Base-by-base conservation (phyloP, 306 rosid species). In the Quercus agrifolia region DNA sequence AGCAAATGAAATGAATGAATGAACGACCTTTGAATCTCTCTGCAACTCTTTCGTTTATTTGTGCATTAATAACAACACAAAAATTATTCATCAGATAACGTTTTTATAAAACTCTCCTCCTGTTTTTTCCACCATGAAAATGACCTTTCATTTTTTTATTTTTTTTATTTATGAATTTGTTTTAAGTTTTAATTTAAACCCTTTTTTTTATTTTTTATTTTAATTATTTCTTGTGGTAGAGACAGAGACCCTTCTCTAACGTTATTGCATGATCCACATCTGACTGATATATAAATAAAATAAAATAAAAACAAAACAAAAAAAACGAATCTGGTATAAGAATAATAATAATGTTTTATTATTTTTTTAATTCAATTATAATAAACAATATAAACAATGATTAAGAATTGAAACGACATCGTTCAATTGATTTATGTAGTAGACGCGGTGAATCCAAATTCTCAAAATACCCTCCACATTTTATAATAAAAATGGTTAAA, bases 211-310 rank as follows among this genome's bases (percentile, higher is more conserved):
- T 64, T 63, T 23, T 20, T 27, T 57, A 8, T 17, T 52, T 56
- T 55, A 23, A 3, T 25, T 6, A 49, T 81, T 76, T 64, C 68
- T 23, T 71, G 88, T 74, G 88, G 83, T 74, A 62, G 79, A 51
- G 90, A 84, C 23, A 18, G 79, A 66, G 89, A 79, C 88, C 21
- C 38, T 66, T 19, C 2, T 63, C 41, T 63, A 35, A 72, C 83
- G 88, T 80, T 85, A 71, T 4, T 41, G 89, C 85, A 33, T 58
- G 68, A 31, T 49, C 54, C 17, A n/a, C 23, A n/a, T 56, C 25
- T 56, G 62, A 57, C 25, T 56, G 10, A 6, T 18, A 12, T 57
- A 3, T 18, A 21, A 21, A n/a, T 9, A 6, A n/a, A 18, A 56
- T 18, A 55, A 55, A 18, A 15, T 1, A 1, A 23, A 23, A 23